Conservation (phyloP, 1,284 basidiomycete genomes). For the Fomitopsis betulina region DNA sequence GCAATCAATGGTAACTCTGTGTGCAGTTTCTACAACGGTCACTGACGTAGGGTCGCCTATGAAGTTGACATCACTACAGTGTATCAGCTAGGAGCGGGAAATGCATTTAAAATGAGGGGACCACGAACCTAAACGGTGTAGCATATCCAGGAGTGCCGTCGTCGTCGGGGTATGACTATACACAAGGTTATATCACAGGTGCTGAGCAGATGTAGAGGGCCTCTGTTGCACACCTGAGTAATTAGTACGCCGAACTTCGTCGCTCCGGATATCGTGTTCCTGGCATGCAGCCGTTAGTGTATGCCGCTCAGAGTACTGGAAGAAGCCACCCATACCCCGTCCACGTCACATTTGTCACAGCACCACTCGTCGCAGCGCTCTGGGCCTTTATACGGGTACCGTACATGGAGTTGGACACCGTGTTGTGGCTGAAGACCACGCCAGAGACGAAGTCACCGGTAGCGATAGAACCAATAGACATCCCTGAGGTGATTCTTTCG, state of each 20-base stretch:
- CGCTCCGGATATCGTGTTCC: background rate
- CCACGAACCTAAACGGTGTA: background rate
- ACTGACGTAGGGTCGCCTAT: background rate
- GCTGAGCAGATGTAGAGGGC: no score
- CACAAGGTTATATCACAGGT: no score
- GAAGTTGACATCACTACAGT: background rate
- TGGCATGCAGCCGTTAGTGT: background rate
- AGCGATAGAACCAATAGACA: slow-evolving; percentile 42
- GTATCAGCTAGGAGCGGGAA: background rate
- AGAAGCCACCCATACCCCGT: background rate
- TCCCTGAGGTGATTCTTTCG: background rate
- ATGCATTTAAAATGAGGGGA: no score
- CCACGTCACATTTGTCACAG: background rate
- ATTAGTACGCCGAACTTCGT: background rate
- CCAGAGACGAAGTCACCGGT: slow-evolving; percentile 41
- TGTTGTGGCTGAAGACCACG: slow-evolving; percentile 45
- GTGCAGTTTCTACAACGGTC: background rate
- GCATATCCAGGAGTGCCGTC: background rate
- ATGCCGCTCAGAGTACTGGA: no score
- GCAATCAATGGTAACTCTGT: background rate
- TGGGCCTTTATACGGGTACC: background rate
- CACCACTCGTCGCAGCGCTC: background rate
- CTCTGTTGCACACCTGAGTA: background rate
- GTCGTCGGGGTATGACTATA: background rate
- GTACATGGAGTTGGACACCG: slow-evolving; percentile 20